Conservation (phyloP, 2,329 filamentous ascomycete genomes). For the Epichloe baconii region DNA sequence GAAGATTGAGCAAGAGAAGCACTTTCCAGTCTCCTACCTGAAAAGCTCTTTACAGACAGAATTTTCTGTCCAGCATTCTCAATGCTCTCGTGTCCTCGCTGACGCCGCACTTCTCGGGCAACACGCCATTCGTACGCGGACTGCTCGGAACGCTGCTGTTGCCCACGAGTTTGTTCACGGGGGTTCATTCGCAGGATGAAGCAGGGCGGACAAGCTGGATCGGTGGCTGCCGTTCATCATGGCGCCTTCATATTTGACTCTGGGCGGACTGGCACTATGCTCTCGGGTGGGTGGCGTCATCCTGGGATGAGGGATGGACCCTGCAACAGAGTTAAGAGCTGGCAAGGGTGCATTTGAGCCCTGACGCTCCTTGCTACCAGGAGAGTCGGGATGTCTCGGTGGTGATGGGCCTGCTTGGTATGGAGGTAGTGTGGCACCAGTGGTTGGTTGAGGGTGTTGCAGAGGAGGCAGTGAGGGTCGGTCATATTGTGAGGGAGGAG, state of each 20-base stretch:
- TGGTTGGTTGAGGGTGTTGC: constrained; percentile 16
- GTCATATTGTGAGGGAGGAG: constrained; percentile 15
- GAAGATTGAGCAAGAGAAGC: background rate
- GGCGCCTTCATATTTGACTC: constrained; percentile 25
- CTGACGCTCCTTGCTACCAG: constrained; percentile 32
- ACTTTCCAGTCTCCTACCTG: background rate
- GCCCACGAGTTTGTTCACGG: constrained; percentile 28
- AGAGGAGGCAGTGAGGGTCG: constrained; percentile 25
- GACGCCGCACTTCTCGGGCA: constrained; percentile 28
- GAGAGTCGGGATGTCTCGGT: constrained; percentile 25
- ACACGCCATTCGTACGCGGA: constrained; percentile 15
- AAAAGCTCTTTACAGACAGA: constrained; percentile 16
- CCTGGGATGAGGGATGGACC: constrained; percentile 14
- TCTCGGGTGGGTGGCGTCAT: constrained; percentile 31
- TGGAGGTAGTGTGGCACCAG: constrained; percentile 11
- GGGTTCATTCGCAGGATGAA: constrained; percentile 40
- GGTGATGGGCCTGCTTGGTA: constrained; percentile 25
- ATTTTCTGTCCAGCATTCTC: constrained; percentile 50
- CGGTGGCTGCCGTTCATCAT: constrained; percentile 18
- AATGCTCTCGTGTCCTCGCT: constrained; percentile 53
- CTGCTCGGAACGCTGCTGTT: constrained; percentile 30
- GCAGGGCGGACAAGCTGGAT: constrained; percentile 34
- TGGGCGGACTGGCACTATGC: constrained; percentile 35
- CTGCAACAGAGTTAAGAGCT: constrained; percentile 18
- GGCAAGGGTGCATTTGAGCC: constrained; percentile 32